Evolutionary conservation across 345 rosid genomes (phyloP), one percentile per base, ranked within the genome.

Genomic region (Psidium guajava): DNA sequence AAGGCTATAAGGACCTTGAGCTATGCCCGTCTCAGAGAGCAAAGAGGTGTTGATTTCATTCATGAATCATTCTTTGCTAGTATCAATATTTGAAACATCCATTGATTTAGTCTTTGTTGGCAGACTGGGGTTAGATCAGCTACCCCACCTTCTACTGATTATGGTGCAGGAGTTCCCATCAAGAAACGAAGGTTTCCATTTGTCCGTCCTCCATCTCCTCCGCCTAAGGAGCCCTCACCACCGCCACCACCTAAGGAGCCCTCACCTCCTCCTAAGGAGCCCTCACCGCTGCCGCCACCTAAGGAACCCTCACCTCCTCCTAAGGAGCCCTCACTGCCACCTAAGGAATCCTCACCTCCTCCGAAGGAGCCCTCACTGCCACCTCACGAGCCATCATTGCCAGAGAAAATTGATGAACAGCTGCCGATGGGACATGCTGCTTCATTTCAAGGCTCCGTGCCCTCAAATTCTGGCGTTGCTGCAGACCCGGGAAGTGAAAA

Each of bases 181-280:
- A 96, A 96, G 93, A 95, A 96, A 92, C 93, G 99, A 88, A 93
- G 94, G 89, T 90, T 88, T 82, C 92, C 89, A 2, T 80, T 91
- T 50, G 88, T 92, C 59, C 88, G 86, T 57, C 88, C 91, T 42
- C 86, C 91, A 42, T 92, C 93, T 10, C 93, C 93, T 57, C 80
- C 89, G 2, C 53, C 59, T 42, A 92, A 90, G 86, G 91, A 89
- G 82, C 74, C 42, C 18, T 61, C 40, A 6, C 73, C 5, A 8
- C 64, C 16, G 16, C 64, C 8, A 3, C 69, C 73, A 13, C 36
- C 73, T n/a, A 58, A n/a, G 36, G 69, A 59, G 69, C 69, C 69
- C 14, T 59, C 36, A n/a, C 73, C 36, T 15, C 73, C 32, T 6
- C 75, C 75, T 16, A 20, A 28, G 44, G 57, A 20, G 57, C 74